Percentiles rank a stretch among this genome's conserved stretches.
phyloP scores from a whole-genome alignment of 208 protist species.

The Jaenimonas drosophilae region DNA sequence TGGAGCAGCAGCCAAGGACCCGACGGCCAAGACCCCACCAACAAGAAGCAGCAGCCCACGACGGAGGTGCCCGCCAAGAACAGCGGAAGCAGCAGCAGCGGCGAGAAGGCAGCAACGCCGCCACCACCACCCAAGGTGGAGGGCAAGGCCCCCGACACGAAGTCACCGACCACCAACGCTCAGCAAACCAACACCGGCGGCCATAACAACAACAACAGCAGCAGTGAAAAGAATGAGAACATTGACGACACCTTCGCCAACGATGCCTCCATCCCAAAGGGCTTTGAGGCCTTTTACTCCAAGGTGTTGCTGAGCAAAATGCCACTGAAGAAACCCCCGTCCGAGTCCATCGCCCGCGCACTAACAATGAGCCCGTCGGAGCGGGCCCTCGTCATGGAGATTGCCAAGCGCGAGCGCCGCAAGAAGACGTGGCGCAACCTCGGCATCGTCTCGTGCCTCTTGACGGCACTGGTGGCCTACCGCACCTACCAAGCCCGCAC shows the following conservation, averaged over 20 bases:
- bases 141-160: too few species aligned
- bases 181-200: conserved; percentile 2
- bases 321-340: conserved; percentile 18
- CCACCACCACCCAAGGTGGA: too few species aligned
- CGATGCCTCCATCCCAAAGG: conserved; percentile 22
- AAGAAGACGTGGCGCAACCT: conserved; percentile 16
- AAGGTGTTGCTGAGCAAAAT: conserved; percentile 27
- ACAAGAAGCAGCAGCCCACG: too few species aligned
- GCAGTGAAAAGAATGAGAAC: conserved; percentile 1
- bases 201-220: background rate
- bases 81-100: too few species aligned
- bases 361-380: conserved; percentile 45
- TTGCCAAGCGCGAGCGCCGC: conserved; percentile 16
- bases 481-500: conserved; percentile 22
- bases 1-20: too few species aligned
- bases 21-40: too few species aligned
- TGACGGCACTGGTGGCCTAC: conserved; percentile 16
- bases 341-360: conserved; percentile 35
- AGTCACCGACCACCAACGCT: background rate
- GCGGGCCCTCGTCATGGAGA: conserved; percentile 33
- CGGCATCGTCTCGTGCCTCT: conserved; percentile 15
- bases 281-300: conserved; percentile 68
- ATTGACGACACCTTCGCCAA: conserved; percentile 12
- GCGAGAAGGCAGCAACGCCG: too few species aligned
- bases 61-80: too few species aligned